phyloP scores from a whole-genome alignment of 345 rosid genomes.

The Eucalyptus pauciflora region DNA sequence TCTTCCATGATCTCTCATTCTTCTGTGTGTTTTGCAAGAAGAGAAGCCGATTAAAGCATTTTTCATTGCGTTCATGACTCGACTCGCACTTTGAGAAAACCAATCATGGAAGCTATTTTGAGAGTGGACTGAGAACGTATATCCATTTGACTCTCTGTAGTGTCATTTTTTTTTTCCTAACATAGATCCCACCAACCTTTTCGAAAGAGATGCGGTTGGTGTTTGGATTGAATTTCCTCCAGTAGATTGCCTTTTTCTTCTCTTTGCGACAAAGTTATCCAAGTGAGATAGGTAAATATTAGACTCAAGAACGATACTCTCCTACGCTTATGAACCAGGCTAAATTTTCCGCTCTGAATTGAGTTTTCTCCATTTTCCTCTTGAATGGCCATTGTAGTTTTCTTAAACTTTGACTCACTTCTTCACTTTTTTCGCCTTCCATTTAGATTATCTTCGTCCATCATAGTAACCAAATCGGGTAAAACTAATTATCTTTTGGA shows the following conservation, averaged over 20 bases:
- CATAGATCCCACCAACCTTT: not conserved
- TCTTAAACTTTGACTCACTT: constrained; percentile 26
- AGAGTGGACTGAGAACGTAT: not conserved
- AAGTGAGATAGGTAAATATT: not conserved
- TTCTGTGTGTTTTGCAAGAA: not conserved
- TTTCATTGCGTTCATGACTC: not conserved
- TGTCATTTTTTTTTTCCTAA: not conserved
- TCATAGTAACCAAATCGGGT: not conserved
- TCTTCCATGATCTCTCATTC: not conserved
- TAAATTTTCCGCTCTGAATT: not conserved
- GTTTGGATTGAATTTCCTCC: not conserved
- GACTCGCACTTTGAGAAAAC: not conserved
- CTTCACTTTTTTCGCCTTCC: not conserved
- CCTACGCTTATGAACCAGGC: not conserved
- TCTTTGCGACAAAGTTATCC: not conserved
- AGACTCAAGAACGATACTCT: not conserved
- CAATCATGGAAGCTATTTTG: not conserved
- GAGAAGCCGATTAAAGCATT: not conserved
- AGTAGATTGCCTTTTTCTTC: not conserved
- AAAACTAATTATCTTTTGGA: not conserved
- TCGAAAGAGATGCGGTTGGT: not conserved
- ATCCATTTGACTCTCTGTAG: not conserved
- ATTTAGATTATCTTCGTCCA: not conserved
- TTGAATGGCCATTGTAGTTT: constrained; percentile 56
- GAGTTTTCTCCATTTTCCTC: not conserved